phyloP scores from a whole-genome alignment of 192 early-diverging fungal species.

The Umbelopsis ramanniana region DNA sequence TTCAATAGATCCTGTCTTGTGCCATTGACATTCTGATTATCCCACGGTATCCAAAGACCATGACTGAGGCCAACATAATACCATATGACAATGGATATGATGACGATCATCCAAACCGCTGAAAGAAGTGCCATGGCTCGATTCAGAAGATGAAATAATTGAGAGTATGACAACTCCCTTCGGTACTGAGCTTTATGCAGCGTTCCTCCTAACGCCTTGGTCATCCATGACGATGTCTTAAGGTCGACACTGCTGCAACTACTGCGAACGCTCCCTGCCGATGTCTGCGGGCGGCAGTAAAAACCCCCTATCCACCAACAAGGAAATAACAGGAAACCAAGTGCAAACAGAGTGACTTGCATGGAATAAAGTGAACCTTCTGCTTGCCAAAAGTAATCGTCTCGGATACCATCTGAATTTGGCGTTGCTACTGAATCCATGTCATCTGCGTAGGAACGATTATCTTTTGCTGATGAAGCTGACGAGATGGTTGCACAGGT shows the following conservation, averaged over 20 bases:
- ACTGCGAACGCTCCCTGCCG: not conserved
- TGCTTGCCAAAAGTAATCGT: not conserved
- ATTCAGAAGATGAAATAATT: constrained; percentile 1
- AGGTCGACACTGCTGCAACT: not conserved
- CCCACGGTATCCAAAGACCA: not conserved
- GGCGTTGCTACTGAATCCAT: not conserved
- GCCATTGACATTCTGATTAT: not conserved
- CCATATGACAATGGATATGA: constrained; percentile 13
- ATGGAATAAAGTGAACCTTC: not conserved
- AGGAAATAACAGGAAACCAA: constrained; percentile 1
- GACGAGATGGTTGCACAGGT: constrained; percentile 2
- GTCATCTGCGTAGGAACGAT: not conserved
- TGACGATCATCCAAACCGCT: not conserved
- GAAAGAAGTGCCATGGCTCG: not conserved
- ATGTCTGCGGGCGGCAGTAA: constrained; percentile 1
- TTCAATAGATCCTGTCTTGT: not conserved
- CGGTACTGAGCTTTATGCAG: not conserved
- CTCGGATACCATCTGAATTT: not conserved
- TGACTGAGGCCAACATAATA: constrained; percentile 2
- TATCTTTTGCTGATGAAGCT: not conserved
- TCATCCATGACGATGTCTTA: not conserved
- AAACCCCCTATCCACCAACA: constrained; percentile 18
- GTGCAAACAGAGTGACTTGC: constrained; percentile 6
- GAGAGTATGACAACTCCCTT: not conserved
- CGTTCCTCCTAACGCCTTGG: not conserved